Percentiles rank a stretch among this genome's conserved stretches.
phyloP scores from a whole-genome alignment of 176 grass and related monocot species.

The Neostapfia colusana region DNA sequence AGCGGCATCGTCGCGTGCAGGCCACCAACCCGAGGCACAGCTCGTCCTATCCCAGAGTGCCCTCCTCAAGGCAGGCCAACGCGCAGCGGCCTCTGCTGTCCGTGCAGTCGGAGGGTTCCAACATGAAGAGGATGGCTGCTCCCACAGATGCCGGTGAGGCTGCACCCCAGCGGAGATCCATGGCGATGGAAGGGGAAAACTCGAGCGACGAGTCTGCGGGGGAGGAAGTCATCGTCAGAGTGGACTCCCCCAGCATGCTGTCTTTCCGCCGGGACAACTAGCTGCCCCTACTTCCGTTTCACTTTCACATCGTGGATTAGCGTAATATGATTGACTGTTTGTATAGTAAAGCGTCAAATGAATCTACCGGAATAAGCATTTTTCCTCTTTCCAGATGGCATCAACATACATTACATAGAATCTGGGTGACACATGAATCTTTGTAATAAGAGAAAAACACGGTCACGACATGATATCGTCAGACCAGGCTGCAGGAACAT shows the following conservation, averaged over 20 bases:
- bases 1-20: conserved; percentile 17
- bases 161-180: neutral
- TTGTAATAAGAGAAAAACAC: neutral
- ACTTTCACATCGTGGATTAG: neutral
- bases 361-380: neutral
- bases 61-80: conserved; percentile 42
- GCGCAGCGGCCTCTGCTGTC: conserved; percentile 46
- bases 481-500: neutral
- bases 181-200: conserved; percentile 33
- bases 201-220: conserved; percentile 69
- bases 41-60: conserved; percentile 61
- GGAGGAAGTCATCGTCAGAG: conserved; percentile 80
- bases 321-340: neutral
- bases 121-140: conserved; percentile 22
- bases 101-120: conserved; percentile 66
- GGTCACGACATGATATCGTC: neutral
- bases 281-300: neutral
- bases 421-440: neutral
- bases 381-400: neutral
- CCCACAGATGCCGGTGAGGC: neutral
- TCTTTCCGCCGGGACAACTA: conserved; percentile 43
- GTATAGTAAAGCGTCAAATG: no score
- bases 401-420: neutral
- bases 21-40: conserved; percentile 43
- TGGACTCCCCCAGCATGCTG: conserved; percentile 87